These are phyloP conservation scores for Moringa oleifera DNA, from an alignment of 345 rosid genomes.

Conservation along the genomic window DNA sequence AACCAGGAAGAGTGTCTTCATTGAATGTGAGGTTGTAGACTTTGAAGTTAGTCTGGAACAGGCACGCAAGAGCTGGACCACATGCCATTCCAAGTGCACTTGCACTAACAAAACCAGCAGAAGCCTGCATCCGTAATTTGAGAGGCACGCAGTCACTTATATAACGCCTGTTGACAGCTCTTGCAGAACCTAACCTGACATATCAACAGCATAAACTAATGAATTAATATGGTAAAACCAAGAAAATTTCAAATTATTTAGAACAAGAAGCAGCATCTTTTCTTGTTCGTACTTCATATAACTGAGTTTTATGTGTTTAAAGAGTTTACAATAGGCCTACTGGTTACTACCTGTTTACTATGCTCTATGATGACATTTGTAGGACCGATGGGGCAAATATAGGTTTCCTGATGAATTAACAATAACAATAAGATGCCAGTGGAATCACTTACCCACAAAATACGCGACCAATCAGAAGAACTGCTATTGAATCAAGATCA, in stretches of 20 bases:
- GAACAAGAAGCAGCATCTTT: background rate
- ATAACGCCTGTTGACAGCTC: slow-evolving; percentile 81
- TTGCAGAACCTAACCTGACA: slow-evolving; percentile 80
- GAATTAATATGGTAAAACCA: slow-evolving; percentile 1
- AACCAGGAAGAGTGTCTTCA: slow-evolving; percentile 66
- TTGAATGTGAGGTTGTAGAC: slow-evolving; percentile 61
- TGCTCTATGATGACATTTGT: background rate
- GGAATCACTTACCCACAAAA: slow-evolving; percentile 68
- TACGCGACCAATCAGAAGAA: slow-evolving; percentile 64
- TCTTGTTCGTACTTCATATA: too few relatives aligned
- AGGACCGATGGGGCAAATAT: too few relatives aligned
- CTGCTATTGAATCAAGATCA: slow-evolving; percentile 50
- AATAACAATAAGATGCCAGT: background rate
- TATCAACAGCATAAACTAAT: slow-evolving; percentile 10
- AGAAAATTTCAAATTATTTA: background rate
- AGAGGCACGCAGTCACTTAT: slow-evolving; percentile 82
- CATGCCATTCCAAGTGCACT: slow-evolving; percentile 95
- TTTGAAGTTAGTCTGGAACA: slow-evolving; percentile 62
- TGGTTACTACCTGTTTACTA: too few relatives aligned
- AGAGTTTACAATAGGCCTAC: too few relatives aligned
- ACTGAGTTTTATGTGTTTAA: too few relatives aligned
- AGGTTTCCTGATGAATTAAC: too few relatives aligned
- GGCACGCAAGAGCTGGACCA: slow-evolving; percentile 83
- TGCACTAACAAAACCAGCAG: slow-evolving; percentile 85
- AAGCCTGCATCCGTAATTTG: slow-evolving; percentile 65